Conservation (phyloP, 176 grass and related monocot species). For the Aegilops speltoides region DNA sequence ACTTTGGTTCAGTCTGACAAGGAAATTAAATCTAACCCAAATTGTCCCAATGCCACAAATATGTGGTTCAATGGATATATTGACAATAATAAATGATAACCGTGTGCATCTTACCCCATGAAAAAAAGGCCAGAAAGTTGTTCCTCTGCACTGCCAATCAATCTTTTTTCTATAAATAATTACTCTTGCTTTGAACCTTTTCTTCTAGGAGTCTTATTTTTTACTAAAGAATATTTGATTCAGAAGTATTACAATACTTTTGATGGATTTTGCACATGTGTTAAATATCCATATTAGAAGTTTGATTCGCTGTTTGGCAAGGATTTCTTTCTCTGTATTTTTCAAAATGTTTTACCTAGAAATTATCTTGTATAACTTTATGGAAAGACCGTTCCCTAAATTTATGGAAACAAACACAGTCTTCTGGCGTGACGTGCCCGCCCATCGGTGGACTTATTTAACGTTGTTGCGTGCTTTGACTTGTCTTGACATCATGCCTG, state of each 20-base stretch:
- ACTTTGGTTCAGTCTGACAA: not conserved
- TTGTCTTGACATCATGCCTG: too few relatives aligned
- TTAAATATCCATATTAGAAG: too few relatives aligned
- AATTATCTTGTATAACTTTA: too few relatives aligned
- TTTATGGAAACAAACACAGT: too few relatives aligned
- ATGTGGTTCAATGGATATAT: not conserved
- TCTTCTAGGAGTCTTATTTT: not conserved
- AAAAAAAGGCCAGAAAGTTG: not conserved
- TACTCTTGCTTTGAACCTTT: not conserved
- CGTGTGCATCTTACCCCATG: not conserved
- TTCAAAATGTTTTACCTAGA: too few relatives aligned
- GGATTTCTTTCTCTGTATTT: too few relatives aligned
- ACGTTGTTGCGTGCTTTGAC: too few relatives aligned
- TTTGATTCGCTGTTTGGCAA: too few relatives aligned
- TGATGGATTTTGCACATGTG: not conserved
- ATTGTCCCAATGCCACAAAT: not conserved
- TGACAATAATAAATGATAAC: not conserved
- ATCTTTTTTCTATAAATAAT: not conserved
- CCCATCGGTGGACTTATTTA: too few relatives aligned
- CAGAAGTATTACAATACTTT: not conserved
- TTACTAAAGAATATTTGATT: not conserved
- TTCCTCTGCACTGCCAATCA: not conserved
- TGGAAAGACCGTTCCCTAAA: too few relatives aligned
- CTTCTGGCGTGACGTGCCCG: too few relatives aligned
- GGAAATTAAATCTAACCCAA: not conserved